Percentiles rank a stretch among this genome's conserved stretches.
Evolutionary conservation across 1,284 basidiomycete species (phyloP).

Genomic region (Nidula niveotomentosa): DNA sequence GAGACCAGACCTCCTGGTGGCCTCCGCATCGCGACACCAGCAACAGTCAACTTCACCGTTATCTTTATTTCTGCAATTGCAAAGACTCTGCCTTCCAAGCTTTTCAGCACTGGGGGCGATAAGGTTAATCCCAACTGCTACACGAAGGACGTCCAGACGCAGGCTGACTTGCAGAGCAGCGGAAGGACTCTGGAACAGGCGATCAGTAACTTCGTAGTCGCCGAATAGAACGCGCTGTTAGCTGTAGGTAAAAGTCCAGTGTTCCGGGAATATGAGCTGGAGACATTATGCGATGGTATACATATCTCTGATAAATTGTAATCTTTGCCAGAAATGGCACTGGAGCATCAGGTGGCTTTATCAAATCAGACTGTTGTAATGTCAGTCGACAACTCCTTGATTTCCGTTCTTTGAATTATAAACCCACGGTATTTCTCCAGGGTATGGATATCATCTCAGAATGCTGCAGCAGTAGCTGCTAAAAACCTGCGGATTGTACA

Average conservation of each 20-base stretch:
- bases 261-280: slow-evolving; percentile 41
- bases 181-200: slow-evolving; percentile 64
- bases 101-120: slow-evolving; percentile 83
- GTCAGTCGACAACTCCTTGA: slow-evolving; percentile 28
- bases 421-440: slow-evolving; percentile 23
- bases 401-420: neutral
- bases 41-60: slow-evolving; percentile 36
- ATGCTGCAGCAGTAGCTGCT: slow-evolving; percentile 58
- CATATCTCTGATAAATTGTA: too few relatives aligned
- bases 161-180: slow-evolving; percentile 40
- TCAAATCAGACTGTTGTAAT: slow-evolving; percentile 70
- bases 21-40: slow-evolving; percentile 61
- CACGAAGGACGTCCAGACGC: slow-evolving; percentile 57
- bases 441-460: slow-evolving; percentile 70
- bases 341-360: slow-evolving; percentile 63
- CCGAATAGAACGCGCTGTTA: slow-evolving; percentile 33
- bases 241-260: slow-evolving; percentile 40
- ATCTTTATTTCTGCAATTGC: slow-evolving; percentile 32
- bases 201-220: slow-evolving; percentile 58
- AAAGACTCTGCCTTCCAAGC: slow-evolving; percentile 50
- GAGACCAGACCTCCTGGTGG: slow-evolving; percentile 65
- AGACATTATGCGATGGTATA: neutral
- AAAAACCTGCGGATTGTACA: slow-evolving; percentile 67
- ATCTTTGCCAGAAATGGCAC: slow-evolving; percentile 57
- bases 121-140: slow-evolving; percentile 79